A percentile compares a stretch with the other conserved stretches of the same genome.
Evolutionary conservation across 352 stramenopile genomes (phyloP).

Genomic region (Globisporangium parvum): DNA sequence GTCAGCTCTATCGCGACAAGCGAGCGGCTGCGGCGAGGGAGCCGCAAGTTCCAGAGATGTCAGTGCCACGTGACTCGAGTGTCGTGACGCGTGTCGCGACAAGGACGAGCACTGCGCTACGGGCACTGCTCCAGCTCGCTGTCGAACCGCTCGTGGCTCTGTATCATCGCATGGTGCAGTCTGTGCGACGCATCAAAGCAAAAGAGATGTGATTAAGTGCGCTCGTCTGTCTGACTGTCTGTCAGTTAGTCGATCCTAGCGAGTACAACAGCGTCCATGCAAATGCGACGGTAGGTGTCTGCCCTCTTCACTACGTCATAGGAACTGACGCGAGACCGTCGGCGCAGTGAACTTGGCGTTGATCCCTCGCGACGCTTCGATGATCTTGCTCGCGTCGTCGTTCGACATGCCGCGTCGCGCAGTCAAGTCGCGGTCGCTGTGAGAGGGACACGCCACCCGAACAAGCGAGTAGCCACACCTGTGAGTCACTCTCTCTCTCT

Average conservation of each 20-base stretch:
- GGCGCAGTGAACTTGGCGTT: slow-evolving; percentile 84
- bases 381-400: slow-evolving; percentile 66
- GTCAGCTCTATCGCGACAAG: slow-evolving; percentile 71
- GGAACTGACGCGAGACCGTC: slow-evolving; percentile 77
- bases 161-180: neutral
- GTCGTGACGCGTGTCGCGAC: neutral
- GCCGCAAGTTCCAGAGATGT: neutral
- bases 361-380: slow-evolving; percentile 70
- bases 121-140: slow-evolving; percentile 1
- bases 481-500: neutral
- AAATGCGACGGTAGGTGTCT: no score
- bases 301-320: slow-evolving; percentile 23
- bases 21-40: slow-evolving; percentile 14
- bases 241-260: no score
- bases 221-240: no score
- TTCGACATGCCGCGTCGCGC: slow-evolving; percentile 52
- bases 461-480: neutral
- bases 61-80: slow-evolving; percentile 5
- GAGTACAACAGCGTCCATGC: no score
- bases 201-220: no score
- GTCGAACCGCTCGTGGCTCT: neutral
- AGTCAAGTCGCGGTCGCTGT: slow-evolving; percentile 67
- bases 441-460: neutral
- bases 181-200: neutral
- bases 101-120: neutral